Evolutionary conservation across 192 early-diverging fungal genomes (phyloP), one percentile per base, ranked within the genome.

Genomic region (Endogone sp.): DNA sequence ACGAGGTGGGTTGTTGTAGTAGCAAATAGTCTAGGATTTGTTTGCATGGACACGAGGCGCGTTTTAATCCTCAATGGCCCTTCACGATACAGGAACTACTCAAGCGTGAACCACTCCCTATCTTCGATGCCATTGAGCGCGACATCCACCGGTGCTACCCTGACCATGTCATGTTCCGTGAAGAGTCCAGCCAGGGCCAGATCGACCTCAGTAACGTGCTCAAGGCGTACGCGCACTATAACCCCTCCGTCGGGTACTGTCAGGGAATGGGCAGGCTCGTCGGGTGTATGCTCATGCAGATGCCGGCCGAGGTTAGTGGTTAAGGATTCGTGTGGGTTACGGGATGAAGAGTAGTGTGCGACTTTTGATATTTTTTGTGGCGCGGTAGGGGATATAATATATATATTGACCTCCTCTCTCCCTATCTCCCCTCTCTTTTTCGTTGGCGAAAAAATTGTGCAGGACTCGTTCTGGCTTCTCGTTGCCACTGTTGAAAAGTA

Each of bases 231-330:
- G 92, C 95, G 2, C 87, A 93, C 24, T 92, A 95, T 77, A 94
- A 98, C 68, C 84, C 85, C 3, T 70, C 79, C 26, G 77, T 98
- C 4, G 97, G 95, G 29, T 98, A 98, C 77, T 97, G 95, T 72
- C 97, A 97, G 74, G 97, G 97, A 10, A 97, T 97, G 95, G 94
- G 94, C 1, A 85, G 94, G 60, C 66, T 98, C 56, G 96, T 89
- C 16, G 95, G 95, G 0, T 87, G 95, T 80, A 89, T 97, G 78
- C 74, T 98, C 60, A 97, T 97, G 85, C 84, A 91, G 6, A 87
- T 94, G 83, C 75, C 85, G 3, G 82, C 89, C 27, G 93, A 79
- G 57, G 77, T 78, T 67, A 66, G 37, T 37, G 3, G 37, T 4
- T n/a, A n/a, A n/a, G n/a, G n/a, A n/a, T n/a, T 2, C n/a, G 60